Base-by-base conservation (phyloP, 805 yeast genomes). In the Wickerhamiella brachini region DNA sequence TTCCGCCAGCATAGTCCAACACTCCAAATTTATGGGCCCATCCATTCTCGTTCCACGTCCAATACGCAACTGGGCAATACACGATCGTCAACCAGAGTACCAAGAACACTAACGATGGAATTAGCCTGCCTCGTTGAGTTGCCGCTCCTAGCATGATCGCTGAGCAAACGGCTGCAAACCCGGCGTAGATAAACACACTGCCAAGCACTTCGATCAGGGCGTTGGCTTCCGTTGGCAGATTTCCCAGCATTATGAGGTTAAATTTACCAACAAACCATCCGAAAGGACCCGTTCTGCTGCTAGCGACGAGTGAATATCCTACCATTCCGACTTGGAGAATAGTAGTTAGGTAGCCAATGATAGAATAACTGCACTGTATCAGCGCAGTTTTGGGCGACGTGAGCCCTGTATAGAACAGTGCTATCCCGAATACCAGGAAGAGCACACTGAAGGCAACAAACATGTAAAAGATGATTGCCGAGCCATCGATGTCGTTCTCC, bases 1-100 rank as follows among this genome's bases (percentile, higher is more conserved):
- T 84, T 50, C 86, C 86, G 58, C 88, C 88, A 7, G 87, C 86
- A 56, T 78, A 81, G 68, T 81, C 88, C 56, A 79, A 70, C 23
- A 77, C 77, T 50, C 88, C 88, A 56, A 81, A 65, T 41, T 68
- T 68, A 57, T 62, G 66, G 56, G 80, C 72, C 86, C 86, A 81
- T 49, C 87, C 87, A 51, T 72, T 69, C 23, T 69, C 71, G 61
- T 81, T 81, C 88, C 88, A 81, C 42, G 81, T 76, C 86, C 86
- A 81, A 70, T 72, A 76, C 26, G 86, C 86, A 61, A 75, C 73
- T 31, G 87, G 86, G 60, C 83, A 79, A 70, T 81, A 81, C 20
- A 81, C 87, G 20, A 81, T 74, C 3, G 86, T 80, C 65, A 81
- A 73, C 85, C 86, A 81, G 49, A 75, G 64, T 60, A 79, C 77